A percentile compares a stretch with the other conserved stretches of the same genome.
phyloP scores from a whole-genome alignment of 768 basidiomycete species.

The Lanmaoa rubissima region DNA sequence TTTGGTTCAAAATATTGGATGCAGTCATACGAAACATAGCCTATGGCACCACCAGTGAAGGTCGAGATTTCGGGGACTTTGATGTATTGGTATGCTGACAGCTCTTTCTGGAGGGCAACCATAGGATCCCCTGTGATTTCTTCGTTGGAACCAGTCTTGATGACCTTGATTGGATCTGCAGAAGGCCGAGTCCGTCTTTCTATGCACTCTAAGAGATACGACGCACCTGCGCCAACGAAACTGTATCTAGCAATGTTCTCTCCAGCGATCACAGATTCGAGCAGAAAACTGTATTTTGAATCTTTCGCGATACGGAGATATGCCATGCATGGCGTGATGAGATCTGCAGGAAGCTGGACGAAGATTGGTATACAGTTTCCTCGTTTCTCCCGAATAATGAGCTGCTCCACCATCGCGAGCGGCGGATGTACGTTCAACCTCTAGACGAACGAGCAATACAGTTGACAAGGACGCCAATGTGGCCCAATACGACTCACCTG shows the following conservation, averaged over 20 bases:
- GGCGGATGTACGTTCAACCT: slow-evolving; percentile 69
- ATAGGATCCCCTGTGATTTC: slow-evolving; percentile 87
- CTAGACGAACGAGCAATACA: slow-evolving; percentile 54
- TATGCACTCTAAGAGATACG: slow-evolving; percentile 4
- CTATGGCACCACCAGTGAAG: slow-evolving; percentile 96
- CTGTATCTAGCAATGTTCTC: slow-evolving; percentile 92
- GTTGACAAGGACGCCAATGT: slow-evolving; percentile 41
- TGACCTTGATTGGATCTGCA: slow-evolving; percentile 88
- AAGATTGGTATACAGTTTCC: slow-evolving; percentile 95
- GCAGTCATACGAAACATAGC: slow-evolving; percentile 96
- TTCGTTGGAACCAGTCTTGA: slow-evolving; percentile 84
- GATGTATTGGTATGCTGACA: slow-evolving; percentile 84
- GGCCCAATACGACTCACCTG: slow-evolving; percentile 36
- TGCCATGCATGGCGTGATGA: slow-evolving; percentile 95
- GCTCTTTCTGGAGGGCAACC: slow-evolving; percentile 77
- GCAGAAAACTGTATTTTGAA: slow-evolving; percentile 90
- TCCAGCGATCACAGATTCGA: slow-evolving; percentile 90
- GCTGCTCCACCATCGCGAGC: slow-evolving; percentile 68
- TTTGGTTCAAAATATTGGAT: slow-evolving; percentile 96
- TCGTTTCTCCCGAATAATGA: slow-evolving; percentile 75
- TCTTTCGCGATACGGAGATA: slow-evolving; percentile 92
- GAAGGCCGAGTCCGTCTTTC: background rate
- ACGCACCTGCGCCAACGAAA: slow-evolving; percentile 91
- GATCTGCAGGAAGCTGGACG: slow-evolving; percentile 90
- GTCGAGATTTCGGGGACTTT: slow-evolving; percentile 90